Base-by-base conservation (phyloP, 129 eudicot genomes). In the Artemisia annua region DNA sequence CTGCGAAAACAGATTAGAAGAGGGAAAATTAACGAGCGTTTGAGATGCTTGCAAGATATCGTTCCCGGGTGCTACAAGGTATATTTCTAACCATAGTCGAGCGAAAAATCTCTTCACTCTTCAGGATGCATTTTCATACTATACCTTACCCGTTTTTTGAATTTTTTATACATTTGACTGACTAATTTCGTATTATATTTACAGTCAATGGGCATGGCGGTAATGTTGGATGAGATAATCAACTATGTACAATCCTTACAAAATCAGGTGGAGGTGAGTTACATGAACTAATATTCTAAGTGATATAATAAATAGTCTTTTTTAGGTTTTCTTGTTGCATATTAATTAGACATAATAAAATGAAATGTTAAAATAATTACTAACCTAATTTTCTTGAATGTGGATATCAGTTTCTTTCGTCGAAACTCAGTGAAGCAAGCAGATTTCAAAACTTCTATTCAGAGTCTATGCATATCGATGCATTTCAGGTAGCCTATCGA, bases 11-110 rank as follows among this genome's bases (percentile, higher is more conserved):
- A 93, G 98, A 89, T 84, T 10, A 86, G 98, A 75, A 82, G 98
- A 89, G 89, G 96, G 32, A 93, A 93, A 68, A 93, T 93, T 16
- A 93, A 89, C 64, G 96, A 93, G 75, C 89, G 91, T 52, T 80
- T 93, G 39, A 80, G 76, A 74, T 93, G 98, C 80, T 82, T 93
- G 85, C 98, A 90, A 79, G 96, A 87, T 71, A 93, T 93, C 14
- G 98, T 93, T 73, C 98, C 98, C 9, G 98, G 98, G 67, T 93
- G 98, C 78, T 86, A 83, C 86, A 93, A 93, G 97, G 98, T 93
- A 66, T 22, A 56, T 52, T 22, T 62, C 17, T 3, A 17, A 19
- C 69, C 50, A 35, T 35, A 1, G 9, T 35, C 43, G 35, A 63
- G 0, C 2, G 7, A 14, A 60, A 35, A 30, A 18, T 57, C 0